Base-by-base conservation (phyloP, 495 filamentous ascomycete genomes). In the Penicillium taxi region DNA sequence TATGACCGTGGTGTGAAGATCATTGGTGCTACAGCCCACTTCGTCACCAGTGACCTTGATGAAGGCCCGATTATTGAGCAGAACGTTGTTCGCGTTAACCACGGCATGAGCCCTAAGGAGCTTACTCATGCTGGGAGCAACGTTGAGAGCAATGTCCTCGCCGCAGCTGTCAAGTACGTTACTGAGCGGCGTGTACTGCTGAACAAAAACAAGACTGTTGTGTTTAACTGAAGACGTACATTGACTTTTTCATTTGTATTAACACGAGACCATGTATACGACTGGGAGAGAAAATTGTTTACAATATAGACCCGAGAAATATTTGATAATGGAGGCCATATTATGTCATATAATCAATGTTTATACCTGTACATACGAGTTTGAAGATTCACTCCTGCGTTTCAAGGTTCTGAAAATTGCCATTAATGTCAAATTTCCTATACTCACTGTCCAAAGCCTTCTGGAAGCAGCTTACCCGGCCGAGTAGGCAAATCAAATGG, bases 21-120 rank as follows among this genome's bases (percentile, higher is more conserved):
- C 47, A 81, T 84, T 35, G 82, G 82, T 23, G 82, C 82, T 36
- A 82, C 79, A 20, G 81, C 81, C 27, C 81, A 86, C 56, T 84
- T 84, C 47, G 81, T 84, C 45, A 86, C 81, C 21, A 78, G 76
- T 34, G 80, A 84, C 51, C 58, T 86, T 31, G 81, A 86, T 47
- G 81, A 86, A 58, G 81, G 81, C 4, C 81, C 81, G 12, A 86
- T 86, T 45, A 86, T 86, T 48, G 81, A 84, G 70, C 81, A 86
- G 70, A 76, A 79, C 35, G 75, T 84, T 22, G 67, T 75, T 5
- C 66, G 80, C 2, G 80, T 84, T 7, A 74, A 77, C 59, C 81
- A 86, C 55, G 69, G 61, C 20, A 73, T 83, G 75, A 77, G 73
- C 48, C 69, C 81, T 12, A 82, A 82, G 66, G 73, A 75, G 56